Evolutionary conservation across 2,329 filamentous ascomycete species (phyloP).

Genomic region (Pseudogymnoascus sp.): DNA sequence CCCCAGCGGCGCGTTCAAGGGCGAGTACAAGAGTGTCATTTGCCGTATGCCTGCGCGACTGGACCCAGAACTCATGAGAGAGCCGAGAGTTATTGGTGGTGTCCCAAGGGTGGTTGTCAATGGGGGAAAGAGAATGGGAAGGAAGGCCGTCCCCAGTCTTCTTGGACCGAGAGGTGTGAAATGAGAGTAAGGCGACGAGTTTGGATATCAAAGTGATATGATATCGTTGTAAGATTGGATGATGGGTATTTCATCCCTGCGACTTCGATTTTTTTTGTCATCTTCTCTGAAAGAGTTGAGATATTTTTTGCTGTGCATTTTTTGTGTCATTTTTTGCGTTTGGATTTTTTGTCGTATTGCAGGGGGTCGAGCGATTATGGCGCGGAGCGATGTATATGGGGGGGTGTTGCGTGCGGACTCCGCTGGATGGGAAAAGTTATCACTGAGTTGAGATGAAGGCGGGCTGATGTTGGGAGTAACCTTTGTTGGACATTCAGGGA

Average conservation of each 20-base stretch:
- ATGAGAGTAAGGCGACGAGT: background rate
- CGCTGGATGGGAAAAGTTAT: slow-evolving; percentile 6
- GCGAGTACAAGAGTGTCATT: slow-evolving; percentile 52
- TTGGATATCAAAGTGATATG: background rate
- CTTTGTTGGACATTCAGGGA: background rate
- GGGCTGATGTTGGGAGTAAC: background rate
- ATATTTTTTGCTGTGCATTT: background rate
- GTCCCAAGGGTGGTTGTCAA: slow-evolving; percentile 50
- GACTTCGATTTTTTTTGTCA: background rate
- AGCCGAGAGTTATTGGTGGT: slow-evolving; percentile 82
- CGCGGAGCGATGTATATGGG: slow-evolving; percentile 7
- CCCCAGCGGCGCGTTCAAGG: slow-evolving; percentile 52
- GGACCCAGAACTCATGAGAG: slow-evolving; percentile 81
- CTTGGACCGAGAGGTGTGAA: slow-evolving; percentile 16
- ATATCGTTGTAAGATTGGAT: slow-evolving; percentile 9
- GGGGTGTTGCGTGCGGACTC: background rate
- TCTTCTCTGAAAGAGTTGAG: background rate
- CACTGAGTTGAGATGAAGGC: background rate
- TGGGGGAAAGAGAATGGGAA: slow-evolving; percentile 25
- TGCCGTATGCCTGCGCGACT: slow-evolving; percentile 71
- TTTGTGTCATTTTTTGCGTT: background rate
- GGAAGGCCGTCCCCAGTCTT: slow-evolving; percentile 30
- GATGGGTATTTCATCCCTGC: background rate
- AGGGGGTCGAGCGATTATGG: background rate
- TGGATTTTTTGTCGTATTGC: background rate